Base-by-base conservation (phyloP, 805 yeast genomes). In the Yarrowia sp. region DNA sequence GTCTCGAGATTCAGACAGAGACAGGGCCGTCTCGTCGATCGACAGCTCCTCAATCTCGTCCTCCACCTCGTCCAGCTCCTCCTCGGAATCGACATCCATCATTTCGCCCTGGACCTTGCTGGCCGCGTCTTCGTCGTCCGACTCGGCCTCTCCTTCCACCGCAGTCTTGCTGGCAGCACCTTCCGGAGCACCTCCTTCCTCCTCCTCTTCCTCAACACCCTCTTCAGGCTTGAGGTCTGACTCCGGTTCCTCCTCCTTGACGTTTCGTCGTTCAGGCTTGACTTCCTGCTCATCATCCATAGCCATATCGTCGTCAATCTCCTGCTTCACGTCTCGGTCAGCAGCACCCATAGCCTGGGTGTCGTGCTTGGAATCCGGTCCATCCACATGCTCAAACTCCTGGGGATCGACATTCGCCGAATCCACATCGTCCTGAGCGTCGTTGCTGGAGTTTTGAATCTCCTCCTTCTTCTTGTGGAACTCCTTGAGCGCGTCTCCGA, bases 321-420 rank as follows among this genome's bases (percentile, higher is more conserved):
- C 74, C 72, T 90, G 95, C 16, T 83, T 78, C 71, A 89, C 92
- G 51, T 92, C 97, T 70, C 86, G 83, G 66, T 85, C 84, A 6
- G 97, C 96, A 48, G 92, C 86, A 22, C 98, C 98, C 61, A 95
- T 77, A 0, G 98, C 99, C 75, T 95, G 98, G 0, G 96, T 90
- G 58, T 90, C 92, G 65, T 78, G 80, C 30, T 87, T 85, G 3
- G 93, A 84, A 67, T 88, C 87, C 51, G 87, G 92, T 54, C 74
- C 72, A 12, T 65, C 70, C 9, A 75, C 72, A 62, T 76, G 79
- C 65, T 76, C 76, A 74, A 91, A 89, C 70, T 91, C 96, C 71
- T 91, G 96, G 0, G 96, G 92, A 59, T 85, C 82, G 67, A 85
- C 87, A 19, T 69, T 67, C 14, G 72, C 71, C 0, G 68, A 67